Base-by-base conservation (phyloP, 257 asterid species). In the Nicotiana tabacum region DNA sequence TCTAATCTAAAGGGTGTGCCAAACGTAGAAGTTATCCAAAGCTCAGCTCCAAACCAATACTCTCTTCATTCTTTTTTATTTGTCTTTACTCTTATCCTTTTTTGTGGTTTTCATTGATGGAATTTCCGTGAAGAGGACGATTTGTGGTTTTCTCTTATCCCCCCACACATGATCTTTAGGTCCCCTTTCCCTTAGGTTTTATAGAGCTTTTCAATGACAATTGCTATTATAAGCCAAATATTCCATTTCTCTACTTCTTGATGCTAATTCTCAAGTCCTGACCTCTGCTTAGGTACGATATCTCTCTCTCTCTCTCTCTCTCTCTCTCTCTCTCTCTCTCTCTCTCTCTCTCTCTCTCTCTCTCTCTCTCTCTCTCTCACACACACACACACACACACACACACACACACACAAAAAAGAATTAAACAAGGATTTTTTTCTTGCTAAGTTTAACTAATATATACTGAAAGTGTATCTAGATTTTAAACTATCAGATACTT, bases 81-180 rank as follows among this genome's bases (percentile, higher is more conserved):
- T 74, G 82, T 79, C 82, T 24, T 56, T 79, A 21, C 29, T 35
- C 55, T 79, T 35, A 58, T 79, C 33, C 37, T 3, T 30, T 56
- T 79, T 24, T 79, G 82, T 79, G 82, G 82, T 37, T 61, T 79
- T 58, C 61, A 61, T 79, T 79, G 74, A 27, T 61, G 60, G 72
- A 60, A 46, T 46, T 72, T 72, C 37, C 79, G 79, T 72, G 79
- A 72, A 39, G 80, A 74, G 27, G 51, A 15, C 43, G 29, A 17
- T 48, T 74, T 46, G 79, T 72, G 79, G 61, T 46, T 0, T 72
- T 43, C 79, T 39, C 58, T 66, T 46, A 2, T 58, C 21, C 17
- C 58, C 58, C 17, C 18, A 12, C 6, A 43, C 58, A 17, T 58
- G 65, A 18, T 58, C 65, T 58, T 56, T 58, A 58, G 11, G 18